phyloP scores from a whole-genome alignment of 2,329 filamentous ascomycete genomes.

The Trichophyton mentagrophytes region DNA sequence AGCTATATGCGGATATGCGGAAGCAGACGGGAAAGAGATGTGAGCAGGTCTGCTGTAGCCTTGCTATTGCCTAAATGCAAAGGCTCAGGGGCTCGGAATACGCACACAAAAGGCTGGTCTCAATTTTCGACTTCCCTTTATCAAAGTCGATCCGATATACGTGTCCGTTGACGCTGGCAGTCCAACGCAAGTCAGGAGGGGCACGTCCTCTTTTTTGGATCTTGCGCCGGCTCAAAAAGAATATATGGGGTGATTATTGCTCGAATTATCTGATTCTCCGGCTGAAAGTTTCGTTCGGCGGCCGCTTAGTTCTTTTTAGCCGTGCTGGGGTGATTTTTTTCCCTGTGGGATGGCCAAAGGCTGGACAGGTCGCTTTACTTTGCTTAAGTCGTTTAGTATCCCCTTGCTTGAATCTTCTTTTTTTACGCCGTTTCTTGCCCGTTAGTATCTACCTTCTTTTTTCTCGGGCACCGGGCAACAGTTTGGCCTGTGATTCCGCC shows the following conservation, averaged over 20 bases:
- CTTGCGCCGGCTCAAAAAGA: not conserved
- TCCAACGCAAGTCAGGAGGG: not conserved
- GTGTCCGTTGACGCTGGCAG: not conserved
- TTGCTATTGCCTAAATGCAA: not conserved
- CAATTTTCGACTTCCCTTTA: not conserved
- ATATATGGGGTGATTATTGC: not conserved
- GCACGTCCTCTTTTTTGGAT: not conserved
- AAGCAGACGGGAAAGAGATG: not conserved
- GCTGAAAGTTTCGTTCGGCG: not conserved
- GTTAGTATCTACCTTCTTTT: not conserved
- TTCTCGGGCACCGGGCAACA: not conserved
- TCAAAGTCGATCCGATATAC: not conserved
- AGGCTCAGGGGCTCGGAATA: not conserved
- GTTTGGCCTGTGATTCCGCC: not conserved
- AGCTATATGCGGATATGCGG: not conserved
- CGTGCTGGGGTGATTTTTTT: not conserved
- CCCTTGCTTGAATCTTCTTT: not conserved
- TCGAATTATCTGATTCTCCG: constrained; percentile 2
- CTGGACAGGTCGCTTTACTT: not conserved
- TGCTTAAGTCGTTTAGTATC: not conserved
- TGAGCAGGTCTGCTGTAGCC: not conserved
- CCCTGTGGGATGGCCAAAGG: not conserved
- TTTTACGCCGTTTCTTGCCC: too few species aligned
- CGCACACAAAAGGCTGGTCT: not conserved
- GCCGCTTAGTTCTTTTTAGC: not conserved